These are phyloP conservation scores for Plasmodium adleri DNA, from an alignment of 169 alveolate genomes.

Conservation along the genomic window DNA sequence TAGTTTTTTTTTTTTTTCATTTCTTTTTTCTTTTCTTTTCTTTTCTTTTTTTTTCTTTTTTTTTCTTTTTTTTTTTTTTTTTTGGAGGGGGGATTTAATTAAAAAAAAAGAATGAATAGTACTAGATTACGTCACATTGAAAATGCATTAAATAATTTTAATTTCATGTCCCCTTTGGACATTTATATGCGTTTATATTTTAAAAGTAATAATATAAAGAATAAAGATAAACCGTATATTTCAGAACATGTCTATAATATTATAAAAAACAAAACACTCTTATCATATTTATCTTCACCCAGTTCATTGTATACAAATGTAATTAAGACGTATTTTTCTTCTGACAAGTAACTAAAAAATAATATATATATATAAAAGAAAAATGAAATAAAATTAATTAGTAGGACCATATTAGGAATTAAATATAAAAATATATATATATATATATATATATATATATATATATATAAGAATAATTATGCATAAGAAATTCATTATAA, in stretches of 20 bases:
- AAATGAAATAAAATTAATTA: neutral
- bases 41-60: neutral
- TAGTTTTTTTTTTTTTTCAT: neutral
- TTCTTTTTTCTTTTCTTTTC: neutral
- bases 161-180: slow-evolving; percentile 73
- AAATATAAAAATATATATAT: too few relatives aligned
- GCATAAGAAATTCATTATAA: too few relatives aligned
- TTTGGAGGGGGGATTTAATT: neutral
- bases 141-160: slow-evolving; percentile 73
- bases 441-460: too few relatives aligned
- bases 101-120: slow-evolving; percentile 64
- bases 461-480: too few relatives aligned
- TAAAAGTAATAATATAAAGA: slow-evolving; percentile 72
- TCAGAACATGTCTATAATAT: slow-evolving; percentile 75
- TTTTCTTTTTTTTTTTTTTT: neutral
- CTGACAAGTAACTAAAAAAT: slow-evolving; percentile 39
- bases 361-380: neutral
- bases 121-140: slow-evolving; percentile 75
- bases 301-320: slow-evolving; percentile 49
- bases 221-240: slow-evolving; percentile 63
- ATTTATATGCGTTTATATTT: slow-evolving; percentile 76
- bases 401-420: too few relatives aligned
- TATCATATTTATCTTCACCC: slow-evolving; percentile 62
- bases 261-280: slow-evolving; percentile 60
- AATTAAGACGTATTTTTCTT: slow-evolving; percentile 67